Percentiles rank a stretch among this genome's conserved stretches.
phyloP scores from a whole-genome alignment of 768 basidiomycete genomes.

The Pleurotus giganteus region DNA sequence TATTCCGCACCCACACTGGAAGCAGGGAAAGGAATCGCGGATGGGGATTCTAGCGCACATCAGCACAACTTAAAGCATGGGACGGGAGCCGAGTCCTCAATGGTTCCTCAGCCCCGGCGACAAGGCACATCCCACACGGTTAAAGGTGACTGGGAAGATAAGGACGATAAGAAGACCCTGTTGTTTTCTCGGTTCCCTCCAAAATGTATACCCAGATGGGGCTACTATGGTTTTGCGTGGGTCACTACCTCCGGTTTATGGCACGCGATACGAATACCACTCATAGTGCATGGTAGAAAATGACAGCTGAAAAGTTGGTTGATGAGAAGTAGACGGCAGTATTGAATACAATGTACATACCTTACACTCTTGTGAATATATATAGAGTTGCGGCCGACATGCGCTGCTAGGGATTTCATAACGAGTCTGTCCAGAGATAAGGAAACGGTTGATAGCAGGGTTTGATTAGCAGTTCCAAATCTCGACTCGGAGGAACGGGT shows the following conservation, averaged over 20 bases:
- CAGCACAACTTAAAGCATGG: neutral
- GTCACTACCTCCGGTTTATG: neutral
- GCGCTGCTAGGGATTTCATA: too few relatives aligned
- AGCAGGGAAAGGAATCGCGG: neutral
- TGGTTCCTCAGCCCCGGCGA: slow-evolving; percentile 8
- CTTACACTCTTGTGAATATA: too few relatives aligned
- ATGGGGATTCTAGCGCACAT: neutral
- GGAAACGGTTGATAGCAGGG: too few relatives aligned
- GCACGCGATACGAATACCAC: slow-evolving; percentile 3
- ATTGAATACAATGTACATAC: too few relatives aligned
- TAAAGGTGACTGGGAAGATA: slow-evolving; percentile 8
- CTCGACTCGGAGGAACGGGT: too few relatives aligned
- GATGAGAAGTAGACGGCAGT: neutral
- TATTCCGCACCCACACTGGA: neutral
- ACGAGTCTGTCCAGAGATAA: too few relatives aligned
- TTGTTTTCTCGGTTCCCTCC: neutral
- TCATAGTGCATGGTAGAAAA: neutral
- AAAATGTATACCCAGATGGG: neutral
- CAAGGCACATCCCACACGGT: neutral
- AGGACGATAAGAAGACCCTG: slow-evolving; percentile 6
- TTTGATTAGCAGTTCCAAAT: too few relatives aligned
- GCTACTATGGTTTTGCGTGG: neutral
- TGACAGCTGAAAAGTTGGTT: neutral
- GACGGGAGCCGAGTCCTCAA: neutral
- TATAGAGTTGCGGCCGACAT: too few relatives aligned